Base-by-base conservation (phyloP, 305 asterid species). In the Solanum hybrid region DNA sequence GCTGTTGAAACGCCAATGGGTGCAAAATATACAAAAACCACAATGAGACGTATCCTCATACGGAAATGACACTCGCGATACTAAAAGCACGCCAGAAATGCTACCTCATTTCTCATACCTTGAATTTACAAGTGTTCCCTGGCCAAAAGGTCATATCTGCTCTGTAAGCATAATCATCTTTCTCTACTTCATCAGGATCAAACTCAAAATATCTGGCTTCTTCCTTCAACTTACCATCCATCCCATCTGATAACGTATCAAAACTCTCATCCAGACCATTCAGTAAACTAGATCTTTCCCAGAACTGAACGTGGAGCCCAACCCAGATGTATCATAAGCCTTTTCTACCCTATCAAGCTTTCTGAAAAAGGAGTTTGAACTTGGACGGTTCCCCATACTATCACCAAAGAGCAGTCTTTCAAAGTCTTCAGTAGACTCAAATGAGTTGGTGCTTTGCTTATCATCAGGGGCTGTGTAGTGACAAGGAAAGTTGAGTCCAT, bases 191-290 rank as follows among this genome's bases (percentile, higher is more conserved):
- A 5, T 89, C 94, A 1, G 93, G 93, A 88, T 95, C 97, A 79
- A 88, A 93, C 89, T 92, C 96, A 90, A 95, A 96, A 91, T 93
- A 96, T 18, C 90, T 85, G 5, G 98, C 98, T 4, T 97, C 97
- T 90, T 95, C 91, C 94, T 92, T 93, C 90, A 96, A 89, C 90
- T 92, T 95, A 57, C 75, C 75, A 78, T 89, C 95, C 96, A 95
- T 92, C 75, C 97, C 97, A 92, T 96, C 99, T 20, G 85, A 79
- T 86, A 95, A 91, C 0, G 97, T 81, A 88, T 89, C 93, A 88
- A 86, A 87, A 69, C 87, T 88, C 73, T 91, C 95, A 84, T 92
- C 95, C 18, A 92, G 87, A 89, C 91, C 95, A 90, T 92, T 92
- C 89, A 91, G 77, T 80, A 11, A 6, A 86, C 79, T 82, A 36